A percentile compares a stretch with the other conserved stretches of the same genome.
Conservation (phyloP, 345 rosid species). For the Cochlearia excelsa region DNA sequence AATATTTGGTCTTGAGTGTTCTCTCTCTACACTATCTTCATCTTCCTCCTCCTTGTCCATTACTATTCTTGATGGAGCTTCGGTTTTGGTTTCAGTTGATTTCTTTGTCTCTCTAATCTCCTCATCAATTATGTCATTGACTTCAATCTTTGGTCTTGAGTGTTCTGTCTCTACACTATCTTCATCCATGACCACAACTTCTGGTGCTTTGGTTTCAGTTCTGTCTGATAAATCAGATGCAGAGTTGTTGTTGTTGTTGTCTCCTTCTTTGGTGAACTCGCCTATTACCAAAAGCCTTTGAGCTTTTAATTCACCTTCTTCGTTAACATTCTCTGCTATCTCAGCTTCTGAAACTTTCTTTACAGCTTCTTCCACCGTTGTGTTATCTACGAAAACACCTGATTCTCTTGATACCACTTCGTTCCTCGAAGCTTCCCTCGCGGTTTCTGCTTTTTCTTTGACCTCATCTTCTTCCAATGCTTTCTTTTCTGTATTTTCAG, state of each 20-base stretch:
- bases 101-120: neutral
- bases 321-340: slow-evolving; percentile 25
- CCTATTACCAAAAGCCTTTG: slow-evolving; percentile 30
- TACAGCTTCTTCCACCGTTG: slow-evolving; percentile 13
- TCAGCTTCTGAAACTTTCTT: slow-evolving; percentile 34
- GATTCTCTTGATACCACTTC: slow-evolving; percentile 24
- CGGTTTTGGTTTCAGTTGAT: too few species aligned
- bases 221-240: slow-evolving; percentile 28
- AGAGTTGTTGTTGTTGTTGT: slow-evolving; percentile 23
- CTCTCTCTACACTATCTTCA: neutral
- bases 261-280: slow-evolving; percentile 31
- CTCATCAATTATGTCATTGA: neutral
- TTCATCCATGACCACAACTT: slow-evolving; percentile 35
- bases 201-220: slow-evolving; percentile 40
- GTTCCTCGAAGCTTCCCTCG: slow-evolving; percentile 3
- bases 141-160: neutral
- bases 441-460: slow-evolving; percentile 20
- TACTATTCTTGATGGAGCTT: neutral
- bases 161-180: slow-evolving; percentile 15
- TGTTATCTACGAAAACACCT: slow-evolving; percentile 2
- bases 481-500: slow-evolving; percentile 18
- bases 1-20: neutral
- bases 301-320: slow-evolving; percentile 31
- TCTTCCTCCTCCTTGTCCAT: neutral
- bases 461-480: slow-evolving; percentile 25